Conservation (phyloP, 176 grass and related monocot species). For the Raddia distichophylla region DNA sequence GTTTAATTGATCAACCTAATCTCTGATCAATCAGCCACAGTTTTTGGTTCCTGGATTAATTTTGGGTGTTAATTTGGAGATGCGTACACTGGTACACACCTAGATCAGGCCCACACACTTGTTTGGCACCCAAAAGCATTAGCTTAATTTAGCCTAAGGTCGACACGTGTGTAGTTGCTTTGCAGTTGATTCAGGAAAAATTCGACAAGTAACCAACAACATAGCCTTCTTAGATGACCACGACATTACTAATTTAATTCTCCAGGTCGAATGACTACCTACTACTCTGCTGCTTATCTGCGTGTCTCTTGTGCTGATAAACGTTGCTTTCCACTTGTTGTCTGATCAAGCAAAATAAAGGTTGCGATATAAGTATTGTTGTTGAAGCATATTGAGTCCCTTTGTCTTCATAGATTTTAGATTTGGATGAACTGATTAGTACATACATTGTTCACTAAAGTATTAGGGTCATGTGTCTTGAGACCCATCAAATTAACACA, state of each 20-base stretch:
- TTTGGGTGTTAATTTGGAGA: conserved; percentile 21
- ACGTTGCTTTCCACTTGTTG: too few relatives aligned
- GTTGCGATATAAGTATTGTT: too few relatives aligned
- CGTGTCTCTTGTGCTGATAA: too few relatives aligned
- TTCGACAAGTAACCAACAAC: conserved; percentile 55
- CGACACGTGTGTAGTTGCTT: conserved; percentile 41
- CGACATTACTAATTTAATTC: conserved; percentile 46
- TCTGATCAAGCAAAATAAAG: too few relatives aligned
- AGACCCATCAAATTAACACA: too few relatives aligned
- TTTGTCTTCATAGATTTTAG: too few relatives aligned
- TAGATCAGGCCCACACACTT: conserved; percentile 8
- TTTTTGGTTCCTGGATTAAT: conserved; percentile 26
- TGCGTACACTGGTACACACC: background rate
- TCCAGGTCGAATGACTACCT: too few relatives aligned
- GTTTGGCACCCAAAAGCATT: conserved; percentile 17
- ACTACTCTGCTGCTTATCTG: too few relatives aligned
- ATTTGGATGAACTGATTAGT: too few relatives aligned
- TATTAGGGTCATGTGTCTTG: too few relatives aligned
- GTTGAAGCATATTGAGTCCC: too few relatives aligned
- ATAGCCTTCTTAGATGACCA: conserved; percentile 45
- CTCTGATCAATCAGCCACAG: conserved; percentile 1
- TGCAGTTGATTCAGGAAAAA: conserved; percentile 27
- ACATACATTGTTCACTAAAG: too few relatives aligned
- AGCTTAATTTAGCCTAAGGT: background rate
- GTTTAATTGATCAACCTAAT: conserved; percentile 44